A percentile compares a stretch with the other conserved stretches of the same genome.
These are phyloP conservation scores for Colletotrichum neosansevieriae DNA, from an alignment of 2,329 filamentous ascomycete genomes.

Conservation along the genomic window DNA sequence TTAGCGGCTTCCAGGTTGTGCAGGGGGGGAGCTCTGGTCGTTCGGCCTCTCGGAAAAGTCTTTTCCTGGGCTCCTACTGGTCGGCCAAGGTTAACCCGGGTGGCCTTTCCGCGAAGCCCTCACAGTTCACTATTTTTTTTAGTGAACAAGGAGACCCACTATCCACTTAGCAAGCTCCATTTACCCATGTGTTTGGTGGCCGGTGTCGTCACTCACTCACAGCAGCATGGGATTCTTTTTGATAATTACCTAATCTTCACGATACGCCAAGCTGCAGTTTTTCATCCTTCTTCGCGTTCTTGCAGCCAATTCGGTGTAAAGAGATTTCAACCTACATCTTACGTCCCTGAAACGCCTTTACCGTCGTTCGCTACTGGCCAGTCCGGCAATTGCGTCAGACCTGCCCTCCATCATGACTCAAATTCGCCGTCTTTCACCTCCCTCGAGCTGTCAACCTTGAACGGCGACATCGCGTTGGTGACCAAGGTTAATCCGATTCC, in stretches of 20 bases:
- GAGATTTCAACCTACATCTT: constrained; percentile 1
- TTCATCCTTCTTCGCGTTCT: not conserved
- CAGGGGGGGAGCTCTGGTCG: constrained; percentile 12
- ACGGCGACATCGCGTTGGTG: not conserved
- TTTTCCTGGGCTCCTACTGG: not conserved
- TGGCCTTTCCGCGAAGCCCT: constrained; percentile 11
- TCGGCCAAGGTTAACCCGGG: constrained; percentile 35
- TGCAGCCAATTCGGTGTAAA: not conserved
- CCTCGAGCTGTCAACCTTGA: not conserved
- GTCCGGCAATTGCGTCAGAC: constrained; percentile 25
- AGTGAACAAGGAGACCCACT: not conserved
- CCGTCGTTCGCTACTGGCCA: not conserved
- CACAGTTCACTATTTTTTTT: constrained; percentile 8
- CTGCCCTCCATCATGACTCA: constrained; percentile 38
- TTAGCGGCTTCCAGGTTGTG: not conserved
- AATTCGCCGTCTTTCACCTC: not conserved
- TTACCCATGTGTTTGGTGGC: constrained; percentile 35
- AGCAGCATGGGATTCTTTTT: too few relatives aligned
- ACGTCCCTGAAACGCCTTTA: constrained; percentile 34
- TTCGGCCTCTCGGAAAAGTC: constrained; percentile 32
- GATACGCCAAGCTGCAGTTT: not conserved
- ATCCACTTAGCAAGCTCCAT: constrained; percentile 37
- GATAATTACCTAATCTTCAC: constrained; percentile 23
- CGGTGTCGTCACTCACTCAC: constrained; percentile 9
- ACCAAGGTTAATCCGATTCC: not conserved